Evolutionary conservation across 2,329 filamentous ascomycete species (phyloP).

Genomic region (Fusarium abutilonis): DNA sequence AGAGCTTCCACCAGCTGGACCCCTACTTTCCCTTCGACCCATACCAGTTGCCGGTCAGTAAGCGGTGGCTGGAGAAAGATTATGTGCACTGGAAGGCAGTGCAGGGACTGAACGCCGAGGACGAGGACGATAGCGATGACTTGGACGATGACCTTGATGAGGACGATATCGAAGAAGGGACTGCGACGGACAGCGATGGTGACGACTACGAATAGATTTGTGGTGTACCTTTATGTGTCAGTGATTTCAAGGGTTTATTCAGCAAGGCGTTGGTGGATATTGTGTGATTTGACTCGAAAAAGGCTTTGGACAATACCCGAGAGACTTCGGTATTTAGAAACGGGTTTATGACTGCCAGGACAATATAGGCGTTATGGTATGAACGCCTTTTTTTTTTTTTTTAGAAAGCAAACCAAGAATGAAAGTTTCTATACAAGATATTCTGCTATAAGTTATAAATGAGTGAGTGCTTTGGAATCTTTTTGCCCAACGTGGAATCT

Average conservation of each 20-base stretch:
- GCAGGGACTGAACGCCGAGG: constrained; percentile 71
- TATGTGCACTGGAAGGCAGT: constrained; percentile 85
- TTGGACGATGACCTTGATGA: constrained; percentile 61
- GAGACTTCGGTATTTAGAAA: constrained; percentile 14
- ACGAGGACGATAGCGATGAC: constrained; percentile 64
- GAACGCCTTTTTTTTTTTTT: constrained; percentile 1
- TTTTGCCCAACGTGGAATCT: background rate
- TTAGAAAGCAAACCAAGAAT: background rate
- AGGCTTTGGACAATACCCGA: constrained; percentile 29
- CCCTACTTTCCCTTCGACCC: constrained; percentile 98
- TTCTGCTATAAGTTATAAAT: background rate
- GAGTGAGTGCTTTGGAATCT: constrained; percentile 7
- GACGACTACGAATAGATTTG: constrained; percentile 52
- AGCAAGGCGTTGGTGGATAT: constrained; percentile 40
- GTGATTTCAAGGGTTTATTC: constrained; percentile 13
- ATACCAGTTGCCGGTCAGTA: constrained; percentile 88
- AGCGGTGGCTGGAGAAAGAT: constrained; percentile 85
- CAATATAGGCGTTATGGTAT: constrained; percentile 14
- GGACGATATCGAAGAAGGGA: constrained; percentile 59
- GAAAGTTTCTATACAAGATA: background rate
- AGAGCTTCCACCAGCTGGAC: constrained; percentile 85
- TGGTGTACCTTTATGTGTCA: constrained; percentile 7
- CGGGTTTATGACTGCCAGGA: constrained; percentile 1
- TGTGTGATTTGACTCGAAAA: constrained; percentile 22
- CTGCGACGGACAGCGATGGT: constrained; percentile 60